A percentile compares a stretch with the other conserved stretches of the same genome.
Evolutionary conservation across 345 rosid genomes (phyloP).

Genomic region (Ceriops zippeliana): DNA sequence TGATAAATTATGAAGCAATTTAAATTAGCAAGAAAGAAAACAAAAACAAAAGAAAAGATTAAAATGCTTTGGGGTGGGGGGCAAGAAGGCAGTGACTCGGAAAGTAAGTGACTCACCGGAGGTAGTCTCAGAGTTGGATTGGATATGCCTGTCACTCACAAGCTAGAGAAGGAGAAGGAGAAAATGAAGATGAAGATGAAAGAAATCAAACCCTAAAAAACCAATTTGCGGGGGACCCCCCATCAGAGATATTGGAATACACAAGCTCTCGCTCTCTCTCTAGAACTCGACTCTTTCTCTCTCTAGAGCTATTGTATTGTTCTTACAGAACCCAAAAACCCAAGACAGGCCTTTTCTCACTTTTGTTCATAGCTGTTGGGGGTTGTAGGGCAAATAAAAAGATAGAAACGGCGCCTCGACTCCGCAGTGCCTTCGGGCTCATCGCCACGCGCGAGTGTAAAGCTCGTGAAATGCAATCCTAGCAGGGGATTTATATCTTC

Average conservation of each 20-base stretch:
- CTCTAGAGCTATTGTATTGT: too few species aligned
- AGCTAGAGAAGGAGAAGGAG: too few species aligned
- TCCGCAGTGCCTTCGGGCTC: not conserved
- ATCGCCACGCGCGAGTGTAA: not conserved
- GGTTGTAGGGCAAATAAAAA: not conserved
- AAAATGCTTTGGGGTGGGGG: not conserved
- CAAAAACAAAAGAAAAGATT: not conserved
- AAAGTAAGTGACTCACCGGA: slow-evolving; percentile 16
- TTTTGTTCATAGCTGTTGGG: too few species aligned
- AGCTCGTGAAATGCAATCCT: not conserved
- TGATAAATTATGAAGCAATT: not conserved
- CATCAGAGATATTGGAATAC: too few species aligned
- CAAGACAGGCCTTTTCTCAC: too few species aligned
- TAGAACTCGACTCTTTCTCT: too few species aligned
- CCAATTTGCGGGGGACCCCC: not conserved
- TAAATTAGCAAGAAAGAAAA: too few species aligned
- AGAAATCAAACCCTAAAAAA: slow-evolving; percentile 25
- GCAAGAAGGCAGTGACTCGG: slow-evolving; percentile 1
- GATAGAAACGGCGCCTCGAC: not conserved
- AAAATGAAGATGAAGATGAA: not conserved
- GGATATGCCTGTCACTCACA: not conserved
- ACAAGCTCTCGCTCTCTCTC: too few species aligned
- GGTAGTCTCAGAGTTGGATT: slow-evolving; percentile 9
- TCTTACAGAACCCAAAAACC: too few species aligned
- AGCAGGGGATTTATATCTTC: not conserved